Evolutionary conservation across 2,329 filamentous ascomycete species (phyloP).

Genomic region (Epichloe bromicola): DNA sequence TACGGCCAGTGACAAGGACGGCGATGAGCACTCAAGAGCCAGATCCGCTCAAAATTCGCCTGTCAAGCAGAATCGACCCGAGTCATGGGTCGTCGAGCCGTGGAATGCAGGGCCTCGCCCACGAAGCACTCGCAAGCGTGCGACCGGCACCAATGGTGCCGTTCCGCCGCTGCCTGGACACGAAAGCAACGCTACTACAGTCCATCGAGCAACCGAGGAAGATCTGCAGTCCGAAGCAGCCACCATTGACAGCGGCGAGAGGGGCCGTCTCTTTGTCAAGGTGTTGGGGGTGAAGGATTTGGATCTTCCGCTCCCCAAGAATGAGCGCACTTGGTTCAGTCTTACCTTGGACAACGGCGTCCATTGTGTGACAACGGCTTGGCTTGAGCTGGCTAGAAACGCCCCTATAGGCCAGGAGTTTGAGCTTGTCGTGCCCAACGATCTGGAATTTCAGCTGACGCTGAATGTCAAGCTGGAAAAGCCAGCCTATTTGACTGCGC

Average conservation of each 20-base stretch:
- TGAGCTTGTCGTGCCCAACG: slow-evolving; percentile 90
- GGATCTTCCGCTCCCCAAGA: slow-evolving; percentile 78
- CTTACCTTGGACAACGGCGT: slow-evolving; percentile 96
- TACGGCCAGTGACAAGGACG: slow-evolving; percentile 69
- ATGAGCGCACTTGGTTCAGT: slow-evolving; percentile 87
- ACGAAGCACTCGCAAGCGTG: slow-evolving; percentile 45
- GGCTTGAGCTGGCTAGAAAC: slow-evolving; percentile 81
- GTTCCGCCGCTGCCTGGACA: slow-evolving; percentile 79
- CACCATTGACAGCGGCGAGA: slow-evolving; percentile 68
- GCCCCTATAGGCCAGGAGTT: slow-evolving; percentile 97
- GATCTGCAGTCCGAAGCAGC: slow-evolving; percentile 43
- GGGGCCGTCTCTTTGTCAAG: slow-evolving; percentile 90
- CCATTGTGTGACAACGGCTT: slow-evolving; percentile 93
- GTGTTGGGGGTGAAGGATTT: slow-evolving; percentile 97
- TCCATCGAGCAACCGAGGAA: slow-evolving; percentile 57
- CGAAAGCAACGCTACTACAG: slow-evolving; percentile 59
- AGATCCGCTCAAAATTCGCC: slow-evolving; percentile 57
- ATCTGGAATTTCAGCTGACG: slow-evolving; percentile 97
- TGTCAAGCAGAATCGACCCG: slow-evolving; percentile 63
- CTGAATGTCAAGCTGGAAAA: slow-evolving; percentile 90
- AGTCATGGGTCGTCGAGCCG: slow-evolving; percentile 92
- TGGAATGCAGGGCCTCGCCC: slow-evolving; percentile 78
- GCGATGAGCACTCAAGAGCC: slow-evolving; percentile 39
- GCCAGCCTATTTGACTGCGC: slow-evolving; percentile 46
- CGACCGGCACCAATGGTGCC: slow-evolving; percentile 35